Percentiles rank a stretch among this genome's conserved stretches.
Evolutionary conservation across 176 grass and related monocot species (phyloP).

Genomic region (Paspalum vaginatum): DNA sequence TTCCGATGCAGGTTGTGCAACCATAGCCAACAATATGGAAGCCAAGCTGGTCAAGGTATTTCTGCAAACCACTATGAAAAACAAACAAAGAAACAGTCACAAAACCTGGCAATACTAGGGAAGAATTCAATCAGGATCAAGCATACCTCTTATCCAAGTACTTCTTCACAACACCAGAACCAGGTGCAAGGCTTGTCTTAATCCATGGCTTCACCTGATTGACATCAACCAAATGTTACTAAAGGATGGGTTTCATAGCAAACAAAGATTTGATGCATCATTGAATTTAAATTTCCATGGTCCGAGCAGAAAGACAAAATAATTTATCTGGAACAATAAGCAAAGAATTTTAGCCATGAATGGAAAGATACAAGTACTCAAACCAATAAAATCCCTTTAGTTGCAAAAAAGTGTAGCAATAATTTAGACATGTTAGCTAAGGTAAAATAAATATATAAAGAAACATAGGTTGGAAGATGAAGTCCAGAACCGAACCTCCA

Average conservation of each 20-base stretch:
- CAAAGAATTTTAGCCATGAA: too few species aligned
- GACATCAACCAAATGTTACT: conserved; percentile 37
- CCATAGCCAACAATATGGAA: conserved; percentile 98
- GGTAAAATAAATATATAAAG: neutral
- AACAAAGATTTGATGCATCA: neutral
- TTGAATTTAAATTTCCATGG: neutral
- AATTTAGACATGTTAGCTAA: conserved; percentile 5
- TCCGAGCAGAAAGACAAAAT: conserved; percentile 5
- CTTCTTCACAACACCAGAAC: conserved; percentile 93
- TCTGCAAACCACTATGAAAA: conserved; percentile 80
- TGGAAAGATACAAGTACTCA: neutral
- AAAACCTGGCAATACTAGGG: neutral
- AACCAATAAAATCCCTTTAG: too few species aligned
- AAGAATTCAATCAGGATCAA: neutral
- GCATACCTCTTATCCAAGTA: conserved; percentile 88
- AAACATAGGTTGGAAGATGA: conserved; percentile 11
- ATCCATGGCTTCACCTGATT: conserved; percentile 98
- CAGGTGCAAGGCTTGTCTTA: conserved; percentile 98
- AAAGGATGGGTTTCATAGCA: neutral
- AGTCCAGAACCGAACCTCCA: conserved; percentile 63
- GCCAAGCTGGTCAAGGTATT: conserved; percentile 92
- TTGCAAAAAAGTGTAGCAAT: neutral
- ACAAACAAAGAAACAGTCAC: conserved; percentile 9
- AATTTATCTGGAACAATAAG: neutral
- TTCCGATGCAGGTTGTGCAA: conserved; percentile 99